Percentiles rank a stretch among this genome's conserved stretches.
Conservation (phyloP, 2,329 filamentous ascomycete species). For the Lachnellula cervina region DNA sequence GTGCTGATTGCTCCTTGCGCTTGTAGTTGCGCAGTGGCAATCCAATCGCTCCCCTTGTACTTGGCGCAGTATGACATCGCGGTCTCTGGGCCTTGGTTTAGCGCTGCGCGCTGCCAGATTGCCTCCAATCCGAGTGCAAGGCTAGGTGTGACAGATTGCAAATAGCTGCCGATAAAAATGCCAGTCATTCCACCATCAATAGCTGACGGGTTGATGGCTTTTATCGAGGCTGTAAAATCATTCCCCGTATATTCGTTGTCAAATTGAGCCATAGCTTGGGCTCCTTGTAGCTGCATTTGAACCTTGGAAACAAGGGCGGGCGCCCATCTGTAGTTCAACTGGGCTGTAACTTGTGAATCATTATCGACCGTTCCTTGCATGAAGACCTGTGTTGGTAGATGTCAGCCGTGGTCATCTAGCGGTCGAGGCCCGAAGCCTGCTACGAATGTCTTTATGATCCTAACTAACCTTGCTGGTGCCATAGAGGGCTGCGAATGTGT, state of each 20-base stretch:
- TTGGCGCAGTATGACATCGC: constrained; percentile 83
- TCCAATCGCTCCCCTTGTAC: constrained; percentile 91
- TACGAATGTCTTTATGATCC: background rate
- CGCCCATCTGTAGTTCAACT: constrained; percentile 91
- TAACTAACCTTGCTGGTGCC: constrained; percentile 79
- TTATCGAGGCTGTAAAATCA: constrained; percentile 90
- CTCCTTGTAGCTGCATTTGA: constrained; percentile 75
- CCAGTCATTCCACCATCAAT: constrained; percentile 90
- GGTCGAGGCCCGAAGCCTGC: background rate
- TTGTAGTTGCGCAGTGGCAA: constrained; percentile 77
- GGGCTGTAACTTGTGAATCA: constrained; percentile 77
- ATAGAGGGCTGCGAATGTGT: constrained; percentile 90
- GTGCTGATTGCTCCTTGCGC: constrained; percentile 83
- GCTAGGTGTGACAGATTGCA: constrained; percentile 85
- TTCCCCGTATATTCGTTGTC: constrained; percentile 92
- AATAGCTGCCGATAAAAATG: constrained; percentile 92
- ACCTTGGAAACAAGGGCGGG: constrained; percentile 78
- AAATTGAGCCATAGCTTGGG: constrained; percentile 84
- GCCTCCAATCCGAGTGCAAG: constrained; percentile 86
- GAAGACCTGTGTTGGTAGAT: constrained; percentile 63
- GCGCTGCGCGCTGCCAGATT: constrained; percentile 84
- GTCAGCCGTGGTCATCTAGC: constrained; percentile 17
- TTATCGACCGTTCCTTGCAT: constrained; percentile 95
- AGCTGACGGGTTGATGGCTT: constrained; percentile 91
- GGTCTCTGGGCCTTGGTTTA: constrained; percentile 84